phyloP scores from a whole-genome alignment of 2,329 filamentous ascomycete genomes.

The Karstenula rhodostoma region DNA sequence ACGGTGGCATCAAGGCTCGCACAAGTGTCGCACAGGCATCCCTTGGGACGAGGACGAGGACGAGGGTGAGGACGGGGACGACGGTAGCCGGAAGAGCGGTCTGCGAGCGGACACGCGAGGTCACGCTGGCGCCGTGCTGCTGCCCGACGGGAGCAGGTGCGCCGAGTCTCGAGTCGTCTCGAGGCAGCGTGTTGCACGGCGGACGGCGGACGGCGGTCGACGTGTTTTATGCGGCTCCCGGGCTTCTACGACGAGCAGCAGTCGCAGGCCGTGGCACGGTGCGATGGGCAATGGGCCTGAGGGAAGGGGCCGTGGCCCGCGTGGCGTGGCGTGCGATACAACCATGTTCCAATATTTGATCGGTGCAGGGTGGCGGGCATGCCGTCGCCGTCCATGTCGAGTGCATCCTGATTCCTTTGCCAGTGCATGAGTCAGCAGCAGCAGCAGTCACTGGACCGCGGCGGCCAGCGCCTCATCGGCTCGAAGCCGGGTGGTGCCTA shows the following conservation, averaged over 20 bases:
- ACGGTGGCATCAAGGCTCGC: conserved; percentile 30
- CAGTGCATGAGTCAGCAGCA: too few relatives aligned
- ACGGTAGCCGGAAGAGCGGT: conserved; percentile 37
- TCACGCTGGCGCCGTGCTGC: conserved; percentile 19
- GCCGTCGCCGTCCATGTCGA: too few relatives aligned
- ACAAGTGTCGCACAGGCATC: conserved; percentile 22
- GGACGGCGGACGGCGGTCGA: conserved; percentile 9
- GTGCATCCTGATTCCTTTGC: too few relatives aligned
- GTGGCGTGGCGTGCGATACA: conserved; percentile 25
- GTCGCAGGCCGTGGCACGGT: conserved; percentile 4
- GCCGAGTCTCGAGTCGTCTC: too few relatives aligned
- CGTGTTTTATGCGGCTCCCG: conserved; percentile 24
- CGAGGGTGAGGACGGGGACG: too few relatives aligned
- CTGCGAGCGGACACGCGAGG: conserved; percentile 24
- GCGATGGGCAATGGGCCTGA: too few relatives aligned
- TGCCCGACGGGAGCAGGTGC: conserved; percentile 26
- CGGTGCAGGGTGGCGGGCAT: conserved; percentile 8
- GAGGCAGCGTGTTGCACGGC: conserved; percentile 25
- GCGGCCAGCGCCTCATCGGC: too few relatives aligned
- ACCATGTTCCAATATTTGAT: conserved; percentile 12
- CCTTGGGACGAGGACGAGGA: conserved; percentile 20
- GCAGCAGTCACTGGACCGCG: too few relatives aligned
- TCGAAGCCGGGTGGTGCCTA: too few relatives aligned
- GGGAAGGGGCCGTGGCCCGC: conserved; percentile 6
- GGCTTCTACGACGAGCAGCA: conserved; percentile 19